phyloP scores from a whole-genome alignment of 2,329 filamentous ascomycete species.

The Aaosphaeria arxii region DNA sequence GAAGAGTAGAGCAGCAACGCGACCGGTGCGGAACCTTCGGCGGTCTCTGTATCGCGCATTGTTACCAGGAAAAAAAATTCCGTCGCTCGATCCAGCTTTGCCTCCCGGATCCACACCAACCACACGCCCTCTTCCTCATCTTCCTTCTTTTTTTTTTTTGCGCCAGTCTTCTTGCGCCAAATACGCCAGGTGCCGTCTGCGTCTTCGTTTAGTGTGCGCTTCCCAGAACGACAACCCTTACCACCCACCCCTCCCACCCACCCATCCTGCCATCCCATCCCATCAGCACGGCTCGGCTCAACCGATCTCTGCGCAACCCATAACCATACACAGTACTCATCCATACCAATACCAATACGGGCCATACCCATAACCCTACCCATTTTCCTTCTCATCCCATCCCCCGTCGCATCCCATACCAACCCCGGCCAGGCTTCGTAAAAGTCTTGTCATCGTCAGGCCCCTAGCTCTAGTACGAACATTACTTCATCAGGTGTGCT shows the following conservation, averaged over 20 bases:
- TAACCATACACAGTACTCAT: background rate
- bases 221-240: constrained; percentile 24
- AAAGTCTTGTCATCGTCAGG: constrained; percentile 16
- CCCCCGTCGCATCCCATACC: background rate
- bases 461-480: constrained; percentile 13
- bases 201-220: background rate
- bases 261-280: background rate
- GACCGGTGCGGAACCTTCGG: too few species aligned
- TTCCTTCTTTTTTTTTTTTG: too few species aligned
- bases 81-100: too few species aligned
- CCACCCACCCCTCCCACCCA: constrained; percentile 10
- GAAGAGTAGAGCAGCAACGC: too few species aligned
- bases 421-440: background rate
- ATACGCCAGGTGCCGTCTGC: too few species aligned
- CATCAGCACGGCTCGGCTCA: constrained; percentile 30
- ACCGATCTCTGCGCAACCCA: constrained; percentile 11
- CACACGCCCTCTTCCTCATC: too few species aligned
- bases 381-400: background rate
- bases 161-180: too few species aligned
- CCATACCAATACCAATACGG: background rate
- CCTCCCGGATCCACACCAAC: too few species aligned
- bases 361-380: background rate
- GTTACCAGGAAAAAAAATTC: too few species aligned
- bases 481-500: constrained; percentile 39
- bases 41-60: too few species aligned